phyloP scores from a whole-genome alignment of 164 flowering plant genomes.

The Berberis vulgaris region DNA sequence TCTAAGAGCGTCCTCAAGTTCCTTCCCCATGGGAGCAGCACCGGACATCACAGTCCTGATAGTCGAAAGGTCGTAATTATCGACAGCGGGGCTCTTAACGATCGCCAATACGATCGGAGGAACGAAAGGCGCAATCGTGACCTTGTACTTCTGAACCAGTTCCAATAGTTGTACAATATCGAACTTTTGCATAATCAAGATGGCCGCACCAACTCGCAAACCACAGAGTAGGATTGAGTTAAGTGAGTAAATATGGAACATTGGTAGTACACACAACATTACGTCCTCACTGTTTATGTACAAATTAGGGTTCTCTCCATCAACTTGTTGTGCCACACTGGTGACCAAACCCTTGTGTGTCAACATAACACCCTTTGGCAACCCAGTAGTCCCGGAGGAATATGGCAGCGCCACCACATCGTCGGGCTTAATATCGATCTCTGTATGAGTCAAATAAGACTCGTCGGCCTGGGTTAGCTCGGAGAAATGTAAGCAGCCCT shows the following conservation, averaged over 20 bases:
- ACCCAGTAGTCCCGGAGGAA: slow-evolving; percentile 93
- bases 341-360: slow-evolving; percentile 73
- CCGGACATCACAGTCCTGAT: slow-evolving; percentile 67
- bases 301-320: slow-evolving; percentile 86
- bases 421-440: slow-evolving; percentile 43
- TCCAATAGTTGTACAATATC: not conserved
- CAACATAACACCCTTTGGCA: slow-evolving; percentile 90
- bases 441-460: slow-evolving; percentile 24
- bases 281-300: slow-evolving; percentile 59
- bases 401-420: slow-evolving; percentile 86
- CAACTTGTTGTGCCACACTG: slow-evolving; percentile 87
- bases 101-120: slow-evolving; percentile 83
- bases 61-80: slow-evolving; percentile 63
- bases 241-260: slow-evolving; percentile 83
- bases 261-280: slow-evolving; percentile 61
- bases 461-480: slow-evolving; percentile 46
- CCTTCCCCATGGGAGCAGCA: slow-evolving; percentile 90
- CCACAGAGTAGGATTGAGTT: slow-evolving; percentile 37
- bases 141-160: slow-evolving; percentile 28
- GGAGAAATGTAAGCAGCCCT: slow-evolving; percentile 45
- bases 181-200: not conserved
- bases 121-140: slow-evolving; percentile 70
- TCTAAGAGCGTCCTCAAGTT: slow-evolving; percentile 70
- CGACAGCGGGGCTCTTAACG: slow-evolving; percentile 53
- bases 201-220: not conserved